These are phyloP conservation scores for Blepharisma stoltei DNA, from an alignment of 73 alveolate genomes.

Conservation along the genomic window DNA sequence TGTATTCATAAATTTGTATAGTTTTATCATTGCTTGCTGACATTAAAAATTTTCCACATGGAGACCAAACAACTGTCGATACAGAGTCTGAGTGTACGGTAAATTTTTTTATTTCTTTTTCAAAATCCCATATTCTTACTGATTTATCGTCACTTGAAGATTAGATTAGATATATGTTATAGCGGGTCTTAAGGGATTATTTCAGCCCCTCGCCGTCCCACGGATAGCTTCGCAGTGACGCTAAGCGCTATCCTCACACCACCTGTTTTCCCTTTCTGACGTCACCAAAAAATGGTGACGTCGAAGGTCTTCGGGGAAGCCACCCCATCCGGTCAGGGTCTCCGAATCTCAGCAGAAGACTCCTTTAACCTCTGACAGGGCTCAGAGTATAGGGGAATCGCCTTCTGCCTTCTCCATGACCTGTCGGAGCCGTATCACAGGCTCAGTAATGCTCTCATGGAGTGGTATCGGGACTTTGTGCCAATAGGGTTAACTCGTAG, in stretches of 20 bases:
- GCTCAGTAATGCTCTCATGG: too few relatives aligned
- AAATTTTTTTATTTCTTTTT: background rate
- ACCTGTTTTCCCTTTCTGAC: background rate
- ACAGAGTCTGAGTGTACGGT: background rate
- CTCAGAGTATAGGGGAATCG: too few relatives aligned
- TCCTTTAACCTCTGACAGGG: too few relatives aligned
- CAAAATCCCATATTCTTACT: background rate
- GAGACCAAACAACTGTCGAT: background rate
- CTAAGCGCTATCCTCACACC: too few relatives aligned
- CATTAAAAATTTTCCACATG: background rate
- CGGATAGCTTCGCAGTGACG: background rate
- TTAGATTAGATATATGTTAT: too few relatives aligned
- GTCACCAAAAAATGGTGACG: too few relatives aligned
- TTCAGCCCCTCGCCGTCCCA: background rate
- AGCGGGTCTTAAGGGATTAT: too few relatives aligned
- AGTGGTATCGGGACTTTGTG: too few relatives aligned
- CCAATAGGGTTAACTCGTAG: too few relatives aligned
- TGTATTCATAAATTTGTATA: background rate
- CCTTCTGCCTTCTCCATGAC: too few relatives aligned
- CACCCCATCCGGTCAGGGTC: background rate
- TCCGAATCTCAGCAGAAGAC: background rate
- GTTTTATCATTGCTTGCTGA: conserved; percentile 26
- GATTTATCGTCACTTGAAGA: background rate
- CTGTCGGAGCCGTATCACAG: too few relatives aligned
- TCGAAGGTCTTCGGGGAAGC: background rate